Base-by-base conservation (phyloP, 2,329 filamentous ascomycete genomes). In the Ophioceras dolichostomum region DNA sequence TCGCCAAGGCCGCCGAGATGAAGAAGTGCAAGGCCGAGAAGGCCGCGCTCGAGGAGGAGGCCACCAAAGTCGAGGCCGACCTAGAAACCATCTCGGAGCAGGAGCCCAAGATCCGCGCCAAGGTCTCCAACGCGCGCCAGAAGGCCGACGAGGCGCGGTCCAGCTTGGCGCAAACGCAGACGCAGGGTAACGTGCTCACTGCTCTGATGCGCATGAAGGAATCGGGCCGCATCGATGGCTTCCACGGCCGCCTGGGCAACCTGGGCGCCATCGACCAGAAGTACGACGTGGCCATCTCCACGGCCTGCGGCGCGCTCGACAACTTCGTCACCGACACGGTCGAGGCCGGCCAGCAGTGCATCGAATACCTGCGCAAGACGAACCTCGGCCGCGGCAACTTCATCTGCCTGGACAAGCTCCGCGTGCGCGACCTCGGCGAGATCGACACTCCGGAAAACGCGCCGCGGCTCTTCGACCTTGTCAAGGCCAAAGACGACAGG, bases 251-350 rank as follows among this genome's bases (percentile, higher is more conserved):
- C 22, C 76, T 98, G 4, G 93, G 91, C 9, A 95, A 96, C 48
- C 73, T 98, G 1, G 91, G 91, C 31, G 79, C 84, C 1, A 98
- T 98, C 47, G 88, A 98, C 50, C 72, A 84, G 54, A 85, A 84
- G 59, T 98, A 94, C 57, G 91, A 98, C 51, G 77, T 98, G 31
- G 91, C 91, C n/a, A 94, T 98, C 42, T 98, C 93, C 0, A 98
- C 91, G 0, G 93, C 91, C 10, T 96, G 91, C 48, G 79, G 84
- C 32, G 73, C 83, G 3, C 73, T 98, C 9, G 86, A 98, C 58
- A 94, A 96, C 53, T 88, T 98, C 59, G 89, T 98, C 9, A 94
- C 94, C 1, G 91, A 96, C 50, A 88, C 85, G 1, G 89, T 96
- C 12, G 91, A 96, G 50, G 84, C 87, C 41, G 91, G 88, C 45